Evolutionary conservation across 1,284 basidiomycete genomes (phyloP), one percentile per base, ranked within the genome.

Genomic region (Prillingera fragicola): DNA sequence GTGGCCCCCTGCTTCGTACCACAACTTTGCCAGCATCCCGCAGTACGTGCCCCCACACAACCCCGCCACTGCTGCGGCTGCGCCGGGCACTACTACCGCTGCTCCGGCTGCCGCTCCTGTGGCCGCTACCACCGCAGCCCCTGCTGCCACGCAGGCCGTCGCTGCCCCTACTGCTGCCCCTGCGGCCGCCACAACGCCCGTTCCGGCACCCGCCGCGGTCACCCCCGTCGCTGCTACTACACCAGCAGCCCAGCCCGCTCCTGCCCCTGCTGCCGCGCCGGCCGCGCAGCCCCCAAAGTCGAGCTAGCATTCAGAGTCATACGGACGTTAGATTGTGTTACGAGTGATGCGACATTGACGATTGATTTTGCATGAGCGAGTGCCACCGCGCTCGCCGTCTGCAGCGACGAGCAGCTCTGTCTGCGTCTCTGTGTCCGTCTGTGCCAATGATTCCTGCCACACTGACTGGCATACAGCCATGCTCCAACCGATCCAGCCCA

Each of bases 221-320:
- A 41, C 43, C 24, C 34, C 35, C 22, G 48, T 41, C 25, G 26
- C 40, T 22, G 42, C 53, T 35, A 47, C 52, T 6, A 47, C 53
- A 13, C 39, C 46, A 9, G 45, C 57, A 15, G 46, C 56, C 23
- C 36, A 57, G 1, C 52, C 54, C 8, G 42, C 53, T 32, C 43
- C 26, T 18, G 36, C 25, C 4, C 13, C 23, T 19, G 25, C 36
- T 8, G 24, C 36, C 18, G 26, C 36, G 2, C 26, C 36, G 14
- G 36, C 18, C 36, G 8, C 36, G 26, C 26, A 28, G 17, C 15
- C 18, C 10, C 14, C 27, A 12, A 31, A 38, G 19, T 6, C 37
- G 3, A 23, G 15, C 12, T 38, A 38, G 34, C n/a, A n/a, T n/a
- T n/a, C n/a, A n/a, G n/a, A n/a, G n/a, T n/a, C n/a, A n/a, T n/a